Evolutionary conservation across 2,329 filamentous ascomycete species (phyloP).

Genomic region (Penicillium janthinellum): DNA sequence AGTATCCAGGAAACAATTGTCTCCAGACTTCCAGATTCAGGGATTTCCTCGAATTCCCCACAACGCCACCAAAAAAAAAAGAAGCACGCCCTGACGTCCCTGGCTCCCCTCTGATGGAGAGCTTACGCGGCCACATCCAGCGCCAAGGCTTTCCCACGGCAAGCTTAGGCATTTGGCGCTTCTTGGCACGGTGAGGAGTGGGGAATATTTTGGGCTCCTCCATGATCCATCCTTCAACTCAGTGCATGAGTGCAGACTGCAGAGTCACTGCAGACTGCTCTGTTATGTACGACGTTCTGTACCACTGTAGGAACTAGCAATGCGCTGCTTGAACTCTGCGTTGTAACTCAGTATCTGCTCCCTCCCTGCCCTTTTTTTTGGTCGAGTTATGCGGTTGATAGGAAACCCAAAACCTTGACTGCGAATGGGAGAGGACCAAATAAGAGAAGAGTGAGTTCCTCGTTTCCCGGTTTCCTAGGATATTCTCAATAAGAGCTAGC

Average conservation of each 20-base stretch:
- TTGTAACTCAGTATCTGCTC: neutral
- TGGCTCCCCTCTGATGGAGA: conserved; percentile 8
- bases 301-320: neutral
- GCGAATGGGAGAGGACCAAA: neutral
- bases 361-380: neutral
- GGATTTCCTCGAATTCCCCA: conserved; percentile 17
- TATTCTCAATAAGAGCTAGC: neutral
- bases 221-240: neutral
- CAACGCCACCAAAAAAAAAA: conserved; percentile 7
- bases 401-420: neutral
- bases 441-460: neutral
- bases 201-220: neutral
- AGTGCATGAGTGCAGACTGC: too few relatives aligned
- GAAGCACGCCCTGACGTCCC: conserved; percentile 17
- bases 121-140: conserved; percentile 29
- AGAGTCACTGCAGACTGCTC: too few relatives aligned
- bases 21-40: neutral
- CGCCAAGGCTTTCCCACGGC: conserved; percentile 24
- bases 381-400: neutral
- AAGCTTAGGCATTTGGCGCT: conserved; percentile 31
- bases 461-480: neutral
- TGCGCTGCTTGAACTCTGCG: neutral
- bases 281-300: neutral
- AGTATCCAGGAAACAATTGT: conserved; percentile 5
- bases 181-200: conserved; percentile 21